Percentiles rank a stretch among this genome's conserved stretches.
Conservation (phyloP, 2,329 filamentous ascomycete species). For the Hysterium pulicare region DNA sequence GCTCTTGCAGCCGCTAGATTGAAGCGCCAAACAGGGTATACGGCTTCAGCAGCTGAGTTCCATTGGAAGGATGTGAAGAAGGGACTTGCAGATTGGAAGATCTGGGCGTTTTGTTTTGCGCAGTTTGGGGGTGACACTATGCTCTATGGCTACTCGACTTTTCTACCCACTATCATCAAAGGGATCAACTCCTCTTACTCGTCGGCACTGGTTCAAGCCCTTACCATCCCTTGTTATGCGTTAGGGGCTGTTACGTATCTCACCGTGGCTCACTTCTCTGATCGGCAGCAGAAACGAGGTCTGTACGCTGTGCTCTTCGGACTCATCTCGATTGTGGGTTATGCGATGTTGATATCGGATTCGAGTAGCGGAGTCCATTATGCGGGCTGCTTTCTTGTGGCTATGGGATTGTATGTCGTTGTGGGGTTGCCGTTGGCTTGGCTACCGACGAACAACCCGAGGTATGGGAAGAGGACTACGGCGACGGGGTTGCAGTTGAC, state of each 20-base stretch:
- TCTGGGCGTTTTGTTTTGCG: constrained; percentile 65
- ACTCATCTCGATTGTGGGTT: constrained; percentile 62
- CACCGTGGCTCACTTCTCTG: constrained; percentile 62
- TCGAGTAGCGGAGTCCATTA: constrained; percentile 63
- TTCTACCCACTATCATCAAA: constrained; percentile 74
- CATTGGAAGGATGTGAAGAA: constrained; percentile 62
- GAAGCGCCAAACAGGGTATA: constrained; percentile 48
- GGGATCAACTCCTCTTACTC: constrained; percentile 62
- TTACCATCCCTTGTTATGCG: constrained; percentile 76
- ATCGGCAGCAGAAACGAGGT: constrained; percentile 63
- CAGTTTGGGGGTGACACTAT: constrained; percentile 74
- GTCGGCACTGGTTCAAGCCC: constrained; percentile 64
- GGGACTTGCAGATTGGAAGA: constrained; percentile 71
- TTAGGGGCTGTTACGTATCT: constrained; percentile 70
- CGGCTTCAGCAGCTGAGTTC: constrained; percentile 51
- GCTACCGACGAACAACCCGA: constrained; percentile 65
- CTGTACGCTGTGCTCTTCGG: constrained; percentile 63
- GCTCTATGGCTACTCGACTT: constrained; percentile 75
- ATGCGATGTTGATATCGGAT: constrained; percentile 63
- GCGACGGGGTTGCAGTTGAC: constrained; percentile 69
- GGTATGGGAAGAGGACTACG: constrained; percentile 73
- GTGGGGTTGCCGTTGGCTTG: constrained; percentile 56
- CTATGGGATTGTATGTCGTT: constrained; percentile 65
- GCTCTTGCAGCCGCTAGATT: constrained; percentile 53
- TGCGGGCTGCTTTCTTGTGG: constrained; percentile 74